A percentile compares a stretch with the other conserved stretches of the same genome.
Evolutionary conservation across 805 yeast genomes (phyloP).

Genomic region (Starmerella ratchasimensis): DNA sequence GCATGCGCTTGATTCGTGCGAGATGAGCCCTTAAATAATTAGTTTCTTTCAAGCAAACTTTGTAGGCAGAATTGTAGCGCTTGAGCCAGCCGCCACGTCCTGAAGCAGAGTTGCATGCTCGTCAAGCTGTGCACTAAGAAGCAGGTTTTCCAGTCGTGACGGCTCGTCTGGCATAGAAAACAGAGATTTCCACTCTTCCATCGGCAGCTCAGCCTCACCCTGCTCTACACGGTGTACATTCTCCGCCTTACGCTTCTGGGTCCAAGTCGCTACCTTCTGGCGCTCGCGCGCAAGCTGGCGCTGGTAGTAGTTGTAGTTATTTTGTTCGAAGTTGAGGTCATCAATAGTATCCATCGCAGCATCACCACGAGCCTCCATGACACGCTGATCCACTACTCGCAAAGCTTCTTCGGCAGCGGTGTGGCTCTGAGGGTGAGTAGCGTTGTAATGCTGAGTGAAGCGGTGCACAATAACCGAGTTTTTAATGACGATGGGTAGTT

Average conservation of each 20-base stretch:
- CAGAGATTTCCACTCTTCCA: constrained; percentile 51
- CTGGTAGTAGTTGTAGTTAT: constrained; percentile 69
- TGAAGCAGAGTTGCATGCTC: constrained; percentile 59
- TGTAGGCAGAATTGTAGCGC: constrained; percentile 10
- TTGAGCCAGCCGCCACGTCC: constrained; percentile 39
- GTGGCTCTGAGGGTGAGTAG: constrained; percentile 6
- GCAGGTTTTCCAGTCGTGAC: constrained; percentile 56
- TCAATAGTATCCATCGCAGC: constrained; percentile 55
- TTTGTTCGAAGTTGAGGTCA: constrained; percentile 62
- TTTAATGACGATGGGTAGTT: constrained; percentile 49
- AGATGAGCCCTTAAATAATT: too few species aligned
- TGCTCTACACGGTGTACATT: constrained; percentile 36
- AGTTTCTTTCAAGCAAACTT: too few species aligned
- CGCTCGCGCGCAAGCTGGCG: constrained; percentile 59
- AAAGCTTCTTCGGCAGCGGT: constrained; percentile 27
- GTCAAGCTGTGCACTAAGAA: constrained; percentile 53
- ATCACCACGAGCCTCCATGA: constrained; percentile 38
- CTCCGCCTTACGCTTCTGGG: constrained; percentile 51
- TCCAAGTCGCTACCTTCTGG: constrained; percentile 61
- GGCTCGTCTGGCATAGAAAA: constrained; percentile 64
- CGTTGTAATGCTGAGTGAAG: constrained; percentile 29
- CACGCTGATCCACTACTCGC: constrained; percentile 31
- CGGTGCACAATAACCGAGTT: constrained; percentile 56
- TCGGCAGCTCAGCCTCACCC: constrained; percentile 23
- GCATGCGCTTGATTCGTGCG: neutral